Evolutionary conservation across 495 filamentous ascomycete genomes (phyloP).

Genomic region (Talaromyces ruber): DNA sequence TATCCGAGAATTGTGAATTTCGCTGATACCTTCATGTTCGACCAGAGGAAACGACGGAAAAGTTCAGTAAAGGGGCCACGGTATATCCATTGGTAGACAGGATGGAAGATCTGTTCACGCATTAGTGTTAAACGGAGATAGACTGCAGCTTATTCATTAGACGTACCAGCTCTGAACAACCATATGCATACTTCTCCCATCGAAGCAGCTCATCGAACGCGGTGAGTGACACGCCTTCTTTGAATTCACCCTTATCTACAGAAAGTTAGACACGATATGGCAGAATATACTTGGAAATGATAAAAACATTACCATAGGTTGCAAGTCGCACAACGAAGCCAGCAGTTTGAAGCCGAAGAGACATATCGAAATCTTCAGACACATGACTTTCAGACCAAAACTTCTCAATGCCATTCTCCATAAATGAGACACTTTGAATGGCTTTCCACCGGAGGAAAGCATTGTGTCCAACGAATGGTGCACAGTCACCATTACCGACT

Average conservation of each 20-base stretch:
- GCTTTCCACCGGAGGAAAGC: constrained; percentile 71
- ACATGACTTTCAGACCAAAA: constrained; percentile 35
- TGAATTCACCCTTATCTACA: constrained; percentile 27
- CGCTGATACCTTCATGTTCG: constrained; percentile 66
- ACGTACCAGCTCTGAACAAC: constrained; percentile 14
- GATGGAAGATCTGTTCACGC: constrained; percentile 43
- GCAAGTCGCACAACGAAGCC: constrained; percentile 32
- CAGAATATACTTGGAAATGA: not conserved
- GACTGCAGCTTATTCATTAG: not conserved
- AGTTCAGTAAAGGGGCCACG: constrained; percentile 62
- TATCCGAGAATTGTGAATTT: constrained; percentile 78
- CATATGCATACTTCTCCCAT: constrained; percentile 31
- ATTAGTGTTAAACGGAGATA: constrained; percentile 15
- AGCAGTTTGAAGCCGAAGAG: constrained; percentile 26
- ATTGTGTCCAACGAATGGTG: constrained; percentile 64
- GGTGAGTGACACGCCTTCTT: constrained; percentile 38
- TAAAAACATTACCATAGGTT: constrained; percentile 16
- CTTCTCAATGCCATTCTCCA: constrained; percentile 23
- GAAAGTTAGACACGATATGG: not conserved
- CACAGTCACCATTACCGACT: constrained; percentile 28
- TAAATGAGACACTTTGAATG: constrained; percentile 15
- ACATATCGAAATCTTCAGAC: constrained; percentile 37
- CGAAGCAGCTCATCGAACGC: constrained; percentile 36
- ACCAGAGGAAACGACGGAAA: constrained; percentile 63
- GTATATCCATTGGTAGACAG: constrained; percentile 54